These are phyloP conservation scores for Fusarium lateritium DNA, from an alignment of 2,329 filamentous ascomycete genomes.

Conservation along the genomic window DNA sequence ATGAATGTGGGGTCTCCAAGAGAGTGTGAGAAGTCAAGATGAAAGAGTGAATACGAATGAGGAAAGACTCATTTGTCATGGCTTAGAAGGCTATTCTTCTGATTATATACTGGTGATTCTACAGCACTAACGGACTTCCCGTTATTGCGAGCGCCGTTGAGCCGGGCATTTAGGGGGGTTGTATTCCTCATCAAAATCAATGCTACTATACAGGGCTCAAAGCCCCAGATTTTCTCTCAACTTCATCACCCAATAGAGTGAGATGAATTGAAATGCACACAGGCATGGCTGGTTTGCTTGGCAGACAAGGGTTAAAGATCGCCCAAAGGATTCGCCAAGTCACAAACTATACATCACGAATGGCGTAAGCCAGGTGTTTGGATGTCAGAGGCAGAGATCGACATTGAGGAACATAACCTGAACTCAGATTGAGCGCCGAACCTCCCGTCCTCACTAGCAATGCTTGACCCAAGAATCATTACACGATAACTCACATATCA, in stretches of 20 bases:
- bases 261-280: slow-evolving; percentile 28
- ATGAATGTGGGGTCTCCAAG: slow-evolving; percentile 19
- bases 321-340: not conserved
- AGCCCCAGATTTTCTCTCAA: slow-evolving; percentile 1
- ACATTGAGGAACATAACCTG: too few relatives aligned
- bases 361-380: not conserved
- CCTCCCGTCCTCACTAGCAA: too few relatives aligned
- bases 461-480: too few relatives aligned
- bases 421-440: too few relatives aligned
- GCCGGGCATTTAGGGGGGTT: slow-evolving; percentile 3
- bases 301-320: not conserved
- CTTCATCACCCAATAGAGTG: slow-evolving; percentile 27
- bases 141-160: not conserved
- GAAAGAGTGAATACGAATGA: slow-evolving; percentile 38
- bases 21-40: not conserved
- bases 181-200: not conserved
- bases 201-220: not conserved
- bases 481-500: not conserved
- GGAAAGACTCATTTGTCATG: slow-evolving; percentile 33
- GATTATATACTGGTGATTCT: slow-evolving; percentile 20
- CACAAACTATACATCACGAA: not conserved
- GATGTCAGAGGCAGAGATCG: too few relatives aligned
- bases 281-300: slow-evolving; percentile 6
- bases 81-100: not conserved
- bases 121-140: not conserved